phyloP scores from a whole-genome alignment of 768 basidiomycete species.

The Termitomyces sp. region DNA sequence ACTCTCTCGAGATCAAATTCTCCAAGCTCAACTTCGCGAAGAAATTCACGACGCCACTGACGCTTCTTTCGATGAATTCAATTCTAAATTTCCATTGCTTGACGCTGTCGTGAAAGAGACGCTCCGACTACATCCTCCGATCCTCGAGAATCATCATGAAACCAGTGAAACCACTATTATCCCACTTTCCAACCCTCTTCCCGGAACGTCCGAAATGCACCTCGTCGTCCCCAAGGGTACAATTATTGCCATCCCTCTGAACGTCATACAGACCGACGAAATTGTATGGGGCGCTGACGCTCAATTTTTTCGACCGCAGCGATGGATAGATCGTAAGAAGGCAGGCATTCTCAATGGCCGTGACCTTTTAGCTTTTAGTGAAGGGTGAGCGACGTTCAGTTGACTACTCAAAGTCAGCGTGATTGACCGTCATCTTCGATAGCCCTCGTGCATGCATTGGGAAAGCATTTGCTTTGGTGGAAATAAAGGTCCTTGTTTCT shows the following conservation, averaged over 20 bases:
- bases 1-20: conserved; percentile 41
- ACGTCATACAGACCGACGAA: conserved; percentile 48
- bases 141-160: conserved; percentile 63
- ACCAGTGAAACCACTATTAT: conserved; percentile 45
- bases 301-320: conserved; percentile 48
- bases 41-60: conserved; percentile 41
- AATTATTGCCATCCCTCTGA: conserved; percentile 47
- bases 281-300: conserved; percentile 58
- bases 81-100: conserved; percentile 43
- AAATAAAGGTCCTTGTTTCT: conserved; percentile 45
- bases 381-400: conserved; percentile 34
- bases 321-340: conserved; percentile 48
- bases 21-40: conserved; percentile 53
- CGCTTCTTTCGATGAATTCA: conserved; percentile 47
- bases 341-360: conserved; percentile 24
- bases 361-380: conserved; percentile 52
- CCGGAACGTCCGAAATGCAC: conserved; percentile 33
- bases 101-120: conserved; percentile 60
- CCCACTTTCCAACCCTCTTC: conserved; percentile 48
- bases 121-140: conserved; percentile 54
- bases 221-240: conserved; percentile 54
- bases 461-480: conserved; percentile 48
- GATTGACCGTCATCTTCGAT: conserved; percentile 5
- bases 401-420: neutral
- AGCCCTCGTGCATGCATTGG: conserved; percentile 61